phyloP scores from a whole-genome alignment of 768 basidiomycete species.

The Ramaria sp. region DNA sequence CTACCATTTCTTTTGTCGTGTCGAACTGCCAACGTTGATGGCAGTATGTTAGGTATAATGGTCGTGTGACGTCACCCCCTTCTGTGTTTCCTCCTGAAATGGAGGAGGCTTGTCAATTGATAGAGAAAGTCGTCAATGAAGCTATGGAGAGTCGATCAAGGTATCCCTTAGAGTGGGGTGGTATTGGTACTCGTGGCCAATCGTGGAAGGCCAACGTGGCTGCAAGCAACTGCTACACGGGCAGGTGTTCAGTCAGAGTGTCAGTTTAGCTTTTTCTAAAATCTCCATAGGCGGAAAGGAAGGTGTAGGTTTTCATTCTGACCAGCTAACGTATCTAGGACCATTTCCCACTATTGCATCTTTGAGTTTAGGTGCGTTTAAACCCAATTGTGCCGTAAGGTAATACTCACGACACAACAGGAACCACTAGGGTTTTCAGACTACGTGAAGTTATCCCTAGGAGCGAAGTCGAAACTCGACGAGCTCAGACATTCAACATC shows the following conservation, averaged over 20 bases:
- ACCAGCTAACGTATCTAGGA: slow-evolving; percentile 71
- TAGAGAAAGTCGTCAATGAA: slow-evolving; percentile 61
- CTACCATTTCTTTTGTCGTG: slow-evolving; percentile 7
- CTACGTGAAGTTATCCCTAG: slow-evolving; percentile 68
- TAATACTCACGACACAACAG: slow-evolving; percentile 23
- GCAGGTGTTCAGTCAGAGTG: not conserved
- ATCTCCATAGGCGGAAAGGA: slow-evolving; percentile 58
- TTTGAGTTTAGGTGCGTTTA: slow-evolving; percentile 52
- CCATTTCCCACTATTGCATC: slow-evolving; percentile 83
- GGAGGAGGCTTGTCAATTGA: slow-evolving; percentile 67
- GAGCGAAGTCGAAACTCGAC: slow-evolving; percentile 44
- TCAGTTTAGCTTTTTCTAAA: not conserved
- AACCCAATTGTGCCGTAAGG: not conserved
- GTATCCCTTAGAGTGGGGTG: slow-evolving; percentile 60
- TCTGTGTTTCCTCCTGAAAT: slow-evolving; percentile 49
- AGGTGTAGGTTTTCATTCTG: slow-evolving; percentile 74
- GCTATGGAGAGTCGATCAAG: slow-evolving; percentile 54
- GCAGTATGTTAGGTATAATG: slow-evolving; percentile 60
- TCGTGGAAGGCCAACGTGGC: slow-evolving; percentile 77
- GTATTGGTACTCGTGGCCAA: slow-evolving; percentile 17
- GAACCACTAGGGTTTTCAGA: slow-evolving; percentile 59
- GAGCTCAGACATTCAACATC: slow-evolving; percentile 65
- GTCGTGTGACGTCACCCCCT: slow-evolving; percentile 48
- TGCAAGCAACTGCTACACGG: slow-evolving; percentile 65
- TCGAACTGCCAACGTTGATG: not conserved